Base-by-base conservation (phyloP, 2,329 filamentous ascomycete species). In the Acrocalymma vagum region DNA sequence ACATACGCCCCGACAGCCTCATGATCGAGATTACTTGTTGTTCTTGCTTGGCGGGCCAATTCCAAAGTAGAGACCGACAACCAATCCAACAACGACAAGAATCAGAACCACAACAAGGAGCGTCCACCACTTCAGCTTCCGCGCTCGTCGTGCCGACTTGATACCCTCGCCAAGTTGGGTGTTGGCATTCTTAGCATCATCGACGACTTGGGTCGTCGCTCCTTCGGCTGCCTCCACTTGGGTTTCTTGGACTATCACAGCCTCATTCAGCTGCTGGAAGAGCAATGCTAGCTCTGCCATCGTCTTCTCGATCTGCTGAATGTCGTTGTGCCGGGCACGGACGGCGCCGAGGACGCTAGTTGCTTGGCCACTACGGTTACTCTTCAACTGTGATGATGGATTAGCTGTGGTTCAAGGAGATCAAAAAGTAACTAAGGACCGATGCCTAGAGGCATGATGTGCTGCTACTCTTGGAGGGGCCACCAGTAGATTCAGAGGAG, bases 121-220 rank as follows among this genome's bases (percentile, higher is more conserved):
- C 63, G 86, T 89, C 80, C 82, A 90, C 88, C 89, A 92, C 78
- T 93, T 93, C 72, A 90, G 81, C 76, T 84, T 88, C 59, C 87
- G 81, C 56, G 82, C 80, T 56, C 82, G 79, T 53, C 81, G 78
- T 33, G 87, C 88, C 58, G 81, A 80, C 51, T 81, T 77, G 55
- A 86, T 88, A 45, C 85, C 88, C 62, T 82, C 78, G 54, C 80
- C 78, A 45, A 93, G 81, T 56, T 93, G 80, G 46, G 77, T 75
- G 69, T 88, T 90, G 54, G 82, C 88, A 51, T 83, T 78, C 56
- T 86, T 78, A 35, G 89, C 79, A 63, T 91, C 81, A 46, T 82
- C 75, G 47, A 79, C 80, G 9, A 87, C 86, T 58, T 85, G 75
- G 42, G 81, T 73, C 25, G 87, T 87, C 65, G 87, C 84, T 38